Evolutionary conservation across 352 stramenopile genomes (phyloP).

Genomic region (Globisporangium camurandrum): DNA sequence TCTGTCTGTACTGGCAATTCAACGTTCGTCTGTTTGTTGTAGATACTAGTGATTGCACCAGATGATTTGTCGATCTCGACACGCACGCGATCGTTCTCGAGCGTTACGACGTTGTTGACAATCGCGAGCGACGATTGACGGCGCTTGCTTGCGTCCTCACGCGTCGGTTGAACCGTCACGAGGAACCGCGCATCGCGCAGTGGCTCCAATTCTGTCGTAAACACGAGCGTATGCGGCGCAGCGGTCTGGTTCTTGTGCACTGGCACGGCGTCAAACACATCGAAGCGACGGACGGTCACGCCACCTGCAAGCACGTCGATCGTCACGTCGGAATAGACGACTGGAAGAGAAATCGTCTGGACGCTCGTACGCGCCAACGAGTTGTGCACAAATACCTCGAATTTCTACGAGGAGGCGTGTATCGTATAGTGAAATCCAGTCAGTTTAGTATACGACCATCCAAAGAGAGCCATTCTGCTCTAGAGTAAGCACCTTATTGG

Average conservation of each 20-base stretch:
- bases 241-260: constrained; percentile 41
- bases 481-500: constrained; percentile 43
- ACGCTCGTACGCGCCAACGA: constrained; percentile 43
- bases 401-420: constrained; percentile 18
- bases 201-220: constrained; percentile 53
- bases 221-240: constrained; percentile 57
- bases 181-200: constrained; percentile 42
- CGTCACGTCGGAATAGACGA: constrained; percentile 33
- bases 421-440: neutral
- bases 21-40: constrained; percentile 68
- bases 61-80: constrained; percentile 44
- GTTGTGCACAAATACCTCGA: constrained; percentile 74
- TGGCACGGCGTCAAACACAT: constrained; percentile 46
- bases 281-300: constrained; percentile 24
- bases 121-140: neutral
- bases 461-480: too few relatives aligned
- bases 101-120: constrained; percentile 20
- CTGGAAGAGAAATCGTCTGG: constrained; percentile 53
- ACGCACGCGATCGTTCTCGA: constrained; percentile 58
- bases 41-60: constrained; percentile 47
- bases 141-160: too few relatives aligned
- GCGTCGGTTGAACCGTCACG: constrained; percentile 29
- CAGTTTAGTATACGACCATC: neutral
- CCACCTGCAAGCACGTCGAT: constrained; percentile 30
- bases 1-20: constrained; percentile 38